phyloP scores from a whole-genome alignment of 257 asterid species.

The Solanum arcanum region DNA sequence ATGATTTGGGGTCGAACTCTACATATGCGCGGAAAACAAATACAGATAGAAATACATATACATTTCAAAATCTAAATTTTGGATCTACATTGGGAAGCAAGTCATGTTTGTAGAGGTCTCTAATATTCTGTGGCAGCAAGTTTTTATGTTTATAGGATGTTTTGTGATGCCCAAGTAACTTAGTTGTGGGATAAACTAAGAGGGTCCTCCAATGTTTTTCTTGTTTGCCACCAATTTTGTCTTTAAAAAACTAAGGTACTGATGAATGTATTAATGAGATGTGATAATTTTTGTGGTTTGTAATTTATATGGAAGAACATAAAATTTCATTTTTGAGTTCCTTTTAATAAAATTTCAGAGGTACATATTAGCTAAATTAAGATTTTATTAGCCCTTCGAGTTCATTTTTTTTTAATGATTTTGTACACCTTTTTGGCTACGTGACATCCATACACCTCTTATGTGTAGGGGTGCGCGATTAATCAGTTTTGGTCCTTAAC shows the following conservation, averaged over 20 bases:
- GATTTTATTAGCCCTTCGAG: too few relatives aligned
- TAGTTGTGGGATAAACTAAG: neutral
- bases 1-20: neutral
- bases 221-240: neutral
- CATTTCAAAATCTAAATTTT: neutral
- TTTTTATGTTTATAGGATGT: neutral
- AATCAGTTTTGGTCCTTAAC: neutral
- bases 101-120: neutral
- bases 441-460: neutral
- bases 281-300: neutral
- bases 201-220: neutral
- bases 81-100: neutral
- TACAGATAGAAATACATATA: neutral
- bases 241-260: neutral
- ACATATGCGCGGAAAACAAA: neutral
- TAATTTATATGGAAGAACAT: neutral
- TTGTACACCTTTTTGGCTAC: neutral
- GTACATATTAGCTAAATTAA: too few relatives aligned
- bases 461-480: neutral
- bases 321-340: neutral
- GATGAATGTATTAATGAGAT: neutral
- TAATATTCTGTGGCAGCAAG: neutral
- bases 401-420: too few relatives aligned
- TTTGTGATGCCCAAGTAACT: neutral
- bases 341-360: neutral